Evolutionary conservation across 352 stramenopile genomes (phyloP).

Genomic region (Phytophthora crassamura): DNA sequence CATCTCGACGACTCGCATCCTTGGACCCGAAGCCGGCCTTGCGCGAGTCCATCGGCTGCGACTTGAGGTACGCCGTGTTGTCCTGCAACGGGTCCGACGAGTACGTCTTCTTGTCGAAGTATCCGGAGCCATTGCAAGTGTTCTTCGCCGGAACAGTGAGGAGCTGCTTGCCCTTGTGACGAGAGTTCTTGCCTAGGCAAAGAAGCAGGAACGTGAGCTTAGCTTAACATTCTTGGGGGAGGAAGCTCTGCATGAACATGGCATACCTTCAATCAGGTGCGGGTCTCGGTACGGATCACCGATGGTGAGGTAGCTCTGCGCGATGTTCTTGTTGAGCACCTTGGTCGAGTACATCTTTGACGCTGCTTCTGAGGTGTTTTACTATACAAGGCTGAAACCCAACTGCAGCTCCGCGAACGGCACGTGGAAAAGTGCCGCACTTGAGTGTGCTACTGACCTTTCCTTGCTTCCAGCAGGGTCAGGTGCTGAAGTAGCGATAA

Average conservation of each 20-base stretch:
- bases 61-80: conserved; percentile 89
- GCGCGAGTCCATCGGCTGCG: conserved; percentile 84
- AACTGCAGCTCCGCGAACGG: conserved; percentile 11
- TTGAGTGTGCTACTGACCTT: too few relatives aligned
- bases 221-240: neutral
- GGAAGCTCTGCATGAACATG: neutral
- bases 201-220: neutral
- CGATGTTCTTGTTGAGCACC: conserved; percentile 86
- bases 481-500: conserved; percentile 26
- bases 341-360: conserved; percentile 78
- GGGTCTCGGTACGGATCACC: conserved; percentile 79
- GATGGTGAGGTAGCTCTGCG: conserved; percentile 80
- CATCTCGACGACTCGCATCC: conserved; percentile 89
- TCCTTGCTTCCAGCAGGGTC: conserved; percentile 7
- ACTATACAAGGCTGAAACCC: conserved; percentile 10
- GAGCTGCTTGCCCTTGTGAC: conserved; percentile 83
- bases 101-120: conserved; percentile 90
- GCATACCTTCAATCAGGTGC: conserved; percentile 67
- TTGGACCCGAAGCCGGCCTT: conserved; percentile 93
- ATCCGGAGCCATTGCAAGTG: conserved; percentile 82
- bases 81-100: conserved; percentile 87
- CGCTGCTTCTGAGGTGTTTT: conserved; percentile 1
- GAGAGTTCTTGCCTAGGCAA: conserved; percentile 58
- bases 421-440: conserved; percentile 6
- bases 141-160: conserved; percentile 75